Percentiles rank a stretch among this genome's conserved stretches.
Evolutionary conservation across 768 basidiomycete species (phyloP).

Genomic region (Lactarius vividus): DNA sequence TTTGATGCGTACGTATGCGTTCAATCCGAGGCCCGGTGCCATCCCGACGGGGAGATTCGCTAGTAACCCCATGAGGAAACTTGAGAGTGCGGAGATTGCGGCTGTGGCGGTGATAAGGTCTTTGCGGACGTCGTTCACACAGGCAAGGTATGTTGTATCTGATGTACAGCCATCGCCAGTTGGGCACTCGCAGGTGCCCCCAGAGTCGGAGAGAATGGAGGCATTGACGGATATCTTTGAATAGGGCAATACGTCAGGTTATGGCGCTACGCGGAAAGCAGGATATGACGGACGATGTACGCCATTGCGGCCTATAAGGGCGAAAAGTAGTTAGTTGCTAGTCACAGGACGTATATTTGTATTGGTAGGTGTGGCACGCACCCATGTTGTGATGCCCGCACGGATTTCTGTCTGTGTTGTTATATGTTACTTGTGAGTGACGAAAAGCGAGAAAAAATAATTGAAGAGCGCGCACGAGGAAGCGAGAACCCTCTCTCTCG

Average conservation of each 20-base stretch:
- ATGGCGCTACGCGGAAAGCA: constrained; percentile 6
- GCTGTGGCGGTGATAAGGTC: constrained; percentile 85
- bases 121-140: constrained; percentile 57
- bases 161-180: constrained; percentile 51
- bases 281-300: constrained; percentile 54
- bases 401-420: constrained; percentile 69
- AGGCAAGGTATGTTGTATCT: constrained; percentile 54
- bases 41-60: constrained; percentile 90
- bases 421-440: neutral
- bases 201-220: constrained; percentile 68
- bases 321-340: neutral
- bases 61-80: constrained; percentile 77
- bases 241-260: neutral
- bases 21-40: constrained; percentile 82
- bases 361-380: constrained; percentile 35
- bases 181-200: constrained; percentile 79
- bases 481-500: constrained; percentile 37
- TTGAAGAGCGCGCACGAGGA: constrained; percentile 30
- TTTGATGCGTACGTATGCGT: constrained; percentile 61
- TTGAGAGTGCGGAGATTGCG: constrained; percentile 68
- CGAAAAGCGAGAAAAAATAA: neutral
- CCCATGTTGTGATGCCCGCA: constrained; percentile 81
- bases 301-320: constrained; percentile 70
- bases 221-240: constrained; percentile 82
- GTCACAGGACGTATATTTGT: constrained; percentile 12